phyloP scores from a whole-genome alignment of 345 rosid genomes.

The Populus deltoides region DNA sequence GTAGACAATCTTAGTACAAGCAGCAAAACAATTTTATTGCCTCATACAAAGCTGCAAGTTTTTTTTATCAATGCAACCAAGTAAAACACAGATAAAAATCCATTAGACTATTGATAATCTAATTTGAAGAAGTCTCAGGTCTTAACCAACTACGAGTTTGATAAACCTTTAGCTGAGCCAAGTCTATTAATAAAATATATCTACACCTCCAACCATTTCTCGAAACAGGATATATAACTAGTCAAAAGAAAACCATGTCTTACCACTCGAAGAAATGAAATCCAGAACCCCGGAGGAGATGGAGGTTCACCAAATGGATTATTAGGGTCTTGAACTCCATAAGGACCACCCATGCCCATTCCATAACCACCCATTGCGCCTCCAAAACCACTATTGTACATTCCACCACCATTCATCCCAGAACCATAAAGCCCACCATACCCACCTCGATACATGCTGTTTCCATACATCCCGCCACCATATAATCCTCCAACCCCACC shows the following conservation, averaged over 20 bases:
- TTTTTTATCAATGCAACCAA: too few relatives aligned
- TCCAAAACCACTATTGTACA: slow-evolving; percentile 10
- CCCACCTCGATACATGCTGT: slow-evolving; percentile 14
- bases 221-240: neutral
- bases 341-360: slow-evolving; percentile 17
- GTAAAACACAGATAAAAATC: too few relatives aligned
- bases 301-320: slow-evolving; percentile 15
- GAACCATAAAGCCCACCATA: slow-evolving; percentile 15
- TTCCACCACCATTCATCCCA: slow-evolving; percentile 21
- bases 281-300: slow-evolving; percentile 25
- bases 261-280: slow-evolving; percentile 17
- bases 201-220: neutral
- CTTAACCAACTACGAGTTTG: neutral
- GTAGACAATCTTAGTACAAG: too few relatives aligned
- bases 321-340: slow-evolving; percentile 17
- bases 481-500: neutral
- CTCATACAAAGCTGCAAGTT: too few relatives aligned
- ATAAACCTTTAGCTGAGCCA: neutral
- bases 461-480: slow-evolving; percentile 2
- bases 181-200: neutral
- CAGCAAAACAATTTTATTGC: too few relatives aligned
- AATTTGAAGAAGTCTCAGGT: neutral
- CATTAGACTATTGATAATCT: neutral
- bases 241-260: neutral
- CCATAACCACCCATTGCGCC: slow-evolving; percentile 18